Conservation (phyloP, 1,284 basidiomycete genomes). For the Malassezia slooffiae region DNA sequence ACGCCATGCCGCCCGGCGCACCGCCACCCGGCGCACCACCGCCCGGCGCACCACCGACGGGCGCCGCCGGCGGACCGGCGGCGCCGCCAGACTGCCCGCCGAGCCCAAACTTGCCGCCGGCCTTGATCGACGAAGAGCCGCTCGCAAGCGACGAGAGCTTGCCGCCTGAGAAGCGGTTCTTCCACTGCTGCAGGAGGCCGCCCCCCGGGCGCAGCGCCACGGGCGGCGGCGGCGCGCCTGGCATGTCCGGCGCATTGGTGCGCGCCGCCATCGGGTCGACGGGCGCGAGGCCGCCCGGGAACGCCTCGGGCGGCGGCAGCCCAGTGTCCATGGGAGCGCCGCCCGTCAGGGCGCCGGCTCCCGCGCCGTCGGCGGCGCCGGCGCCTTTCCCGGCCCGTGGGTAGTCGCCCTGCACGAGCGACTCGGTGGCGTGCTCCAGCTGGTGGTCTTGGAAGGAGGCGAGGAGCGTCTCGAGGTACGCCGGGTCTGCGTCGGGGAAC, state of each 20-base stretch:
- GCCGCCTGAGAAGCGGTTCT: slow-evolving; percentile 18
- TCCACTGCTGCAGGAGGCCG: slow-evolving; percentile 27
- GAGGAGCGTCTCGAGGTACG: slow-evolving; percentile 32
- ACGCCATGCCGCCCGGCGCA: background rate
- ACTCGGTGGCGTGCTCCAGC: slow-evolving; percentile 39
- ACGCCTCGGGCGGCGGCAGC: too few species aligned
- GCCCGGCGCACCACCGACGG: background rate
- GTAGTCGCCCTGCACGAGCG: slow-evolving; percentile 31
- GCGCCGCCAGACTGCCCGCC: too few species aligned
- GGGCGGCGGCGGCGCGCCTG: background rate
- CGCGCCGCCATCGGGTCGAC: background rate
- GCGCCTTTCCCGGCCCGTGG: slow-evolving; percentile 17
- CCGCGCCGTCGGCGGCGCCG: background rate
- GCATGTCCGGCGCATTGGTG: background rate
- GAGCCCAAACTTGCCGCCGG: too few species aligned
- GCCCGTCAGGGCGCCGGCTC: background rate
- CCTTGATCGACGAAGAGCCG: slow-evolving; percentile 34
- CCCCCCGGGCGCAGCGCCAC: too few species aligned
- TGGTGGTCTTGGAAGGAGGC: slow-evolving; percentile 30
- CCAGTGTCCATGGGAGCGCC: background rate
- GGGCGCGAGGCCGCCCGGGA: background rate
- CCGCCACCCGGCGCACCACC: background rate
- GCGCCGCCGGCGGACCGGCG: slow-evolving; percentile 9
- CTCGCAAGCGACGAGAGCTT: slow-evolving; percentile 28
- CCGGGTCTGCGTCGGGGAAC: slow-evolving; percentile 45